Conservation (phyloP, 2,329 filamentous ascomycete genomes). For the Pestalotiopsis sp. region DNA sequence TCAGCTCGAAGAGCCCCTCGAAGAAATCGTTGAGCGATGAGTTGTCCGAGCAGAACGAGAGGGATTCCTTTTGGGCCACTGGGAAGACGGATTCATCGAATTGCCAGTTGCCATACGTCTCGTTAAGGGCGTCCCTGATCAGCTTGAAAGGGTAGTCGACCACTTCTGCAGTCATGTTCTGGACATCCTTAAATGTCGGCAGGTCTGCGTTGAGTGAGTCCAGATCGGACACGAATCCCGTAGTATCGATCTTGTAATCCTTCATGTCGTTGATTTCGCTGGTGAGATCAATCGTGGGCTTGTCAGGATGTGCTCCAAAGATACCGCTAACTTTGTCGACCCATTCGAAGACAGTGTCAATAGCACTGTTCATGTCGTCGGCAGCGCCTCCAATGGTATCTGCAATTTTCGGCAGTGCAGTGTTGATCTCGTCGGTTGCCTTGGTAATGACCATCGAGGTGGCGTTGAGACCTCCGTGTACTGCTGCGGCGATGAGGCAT, state of each 20-base stretch:
- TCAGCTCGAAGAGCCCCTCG: conserved; percentile 66
- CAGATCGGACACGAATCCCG: conserved; percentile 69
- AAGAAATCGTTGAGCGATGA: conserved; percentile 85
- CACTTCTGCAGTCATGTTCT: conserved; percentile 77
- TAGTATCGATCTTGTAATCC: conserved; percentile 68
- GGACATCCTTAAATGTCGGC: conserved; percentile 80
- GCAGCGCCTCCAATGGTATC: conserved; percentile 52
- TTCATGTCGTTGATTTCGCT: conserved; percentile 68
- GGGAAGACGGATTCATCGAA: conserved; percentile 82
- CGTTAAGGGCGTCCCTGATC: conserved; percentile 73
- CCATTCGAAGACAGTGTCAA: conserved; percentile 51
- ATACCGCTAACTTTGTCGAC: conserved; percentile 62
- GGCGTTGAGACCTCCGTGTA: conserved; percentile 77
- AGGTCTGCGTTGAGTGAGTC: conserved; percentile 76
- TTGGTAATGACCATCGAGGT: conserved; percentile 48
- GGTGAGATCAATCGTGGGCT: conserved; percentile 58
- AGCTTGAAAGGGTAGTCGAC: conserved; percentile 81
- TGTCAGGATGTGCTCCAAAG: conserved; percentile 45
- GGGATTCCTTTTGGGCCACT: conserved; percentile 77
- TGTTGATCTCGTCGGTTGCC: conserved; percentile 51
- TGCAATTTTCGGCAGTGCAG: conserved; percentile 45
- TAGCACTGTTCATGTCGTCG: conserved; percentile 55
- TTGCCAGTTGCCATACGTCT: conserved; percentile 70
- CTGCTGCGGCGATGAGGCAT: conserved; percentile 83
- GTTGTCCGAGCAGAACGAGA: conserved; percentile 89